Conservation (phyloP, 2,329 filamentous ascomycete genomes). For the Juglanconis sp. region DNA sequence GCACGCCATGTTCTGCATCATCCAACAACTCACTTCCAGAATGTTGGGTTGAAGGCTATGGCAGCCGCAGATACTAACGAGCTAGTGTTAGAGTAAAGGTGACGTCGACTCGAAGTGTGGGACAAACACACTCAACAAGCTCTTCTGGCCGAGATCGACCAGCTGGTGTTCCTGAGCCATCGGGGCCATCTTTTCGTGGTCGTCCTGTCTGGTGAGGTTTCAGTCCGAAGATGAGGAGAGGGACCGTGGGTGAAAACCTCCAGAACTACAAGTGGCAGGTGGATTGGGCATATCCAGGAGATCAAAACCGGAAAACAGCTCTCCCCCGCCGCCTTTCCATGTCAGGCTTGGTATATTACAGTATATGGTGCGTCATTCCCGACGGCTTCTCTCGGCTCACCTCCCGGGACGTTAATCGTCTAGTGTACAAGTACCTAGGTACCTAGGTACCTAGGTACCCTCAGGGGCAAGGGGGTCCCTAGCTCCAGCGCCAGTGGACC, state of each 20-base stretch:
- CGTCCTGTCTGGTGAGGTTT: not conserved
- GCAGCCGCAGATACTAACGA: constrained; percentile 69
- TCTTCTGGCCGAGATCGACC: constrained; percentile 65
- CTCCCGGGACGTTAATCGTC: not conserved
- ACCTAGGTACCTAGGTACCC: not conserved
- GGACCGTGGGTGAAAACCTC: too few relatives aligned
- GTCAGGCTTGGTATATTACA: too few relatives aligned
- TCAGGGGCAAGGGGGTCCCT: not conserved
- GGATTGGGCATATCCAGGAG: too few relatives aligned
- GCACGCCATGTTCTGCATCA: not conserved
- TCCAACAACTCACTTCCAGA: constrained; percentile 82
- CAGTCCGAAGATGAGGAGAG: not conserved
- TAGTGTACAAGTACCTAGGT: not conserved
- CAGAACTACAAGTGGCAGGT: too few relatives aligned
- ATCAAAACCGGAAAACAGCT: too few relatives aligned
- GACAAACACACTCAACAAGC: constrained; percentile 60
- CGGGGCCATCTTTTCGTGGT: constrained; percentile 12
- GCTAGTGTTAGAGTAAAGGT: constrained; percentile 17
- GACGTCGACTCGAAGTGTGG: not conserved
- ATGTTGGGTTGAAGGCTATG: constrained; percentile 95
- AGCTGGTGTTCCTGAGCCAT: constrained; percentile 29
- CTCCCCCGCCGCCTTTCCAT: too few relatives aligned
- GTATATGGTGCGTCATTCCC: not conserved
- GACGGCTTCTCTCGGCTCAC: not conserved
- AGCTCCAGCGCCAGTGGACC: not conserved